Percentiles rank a stretch among this genome's conserved stretches.
phyloP scores from a whole-genome alignment of 2,329 filamentous ascomycete genomes.

The Aphanocladium album region DNA sequence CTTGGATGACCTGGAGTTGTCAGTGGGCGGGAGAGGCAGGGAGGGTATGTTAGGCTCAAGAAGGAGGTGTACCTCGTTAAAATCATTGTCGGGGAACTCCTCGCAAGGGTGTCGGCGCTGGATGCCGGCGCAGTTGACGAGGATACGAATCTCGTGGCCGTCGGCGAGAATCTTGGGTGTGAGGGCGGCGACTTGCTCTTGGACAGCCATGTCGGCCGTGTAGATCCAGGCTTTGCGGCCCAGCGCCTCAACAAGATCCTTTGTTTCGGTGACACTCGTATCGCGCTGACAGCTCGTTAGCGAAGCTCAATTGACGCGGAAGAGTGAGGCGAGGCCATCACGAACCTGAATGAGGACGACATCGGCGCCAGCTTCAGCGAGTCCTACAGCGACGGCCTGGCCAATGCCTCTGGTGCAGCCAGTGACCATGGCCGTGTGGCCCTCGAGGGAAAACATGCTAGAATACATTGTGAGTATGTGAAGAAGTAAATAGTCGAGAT shows the following conservation, averaged over 20 bases:
- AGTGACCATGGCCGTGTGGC: constrained; percentile 53
- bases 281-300: constrained; percentile 34
- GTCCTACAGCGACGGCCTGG: constrained; percentile 50
- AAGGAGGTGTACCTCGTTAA: constrained; percentile 51
- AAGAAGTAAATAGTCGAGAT: not conserved
- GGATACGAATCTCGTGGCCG: constrained; percentile 64
- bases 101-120: constrained; percentile 73
- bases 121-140: constrained; percentile 84
- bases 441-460: constrained; percentile 48
- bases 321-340: not conserved
- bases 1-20: constrained; percentile 61
- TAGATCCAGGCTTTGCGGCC: constrained; percentile 65
- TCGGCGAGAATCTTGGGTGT: constrained; percentile 57
- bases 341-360: constrained; percentile 49
- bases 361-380: constrained; percentile 56
- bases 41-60: not conserved
- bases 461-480: constrained; percentile 27
- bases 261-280: constrained; percentile 44
- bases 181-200: constrained; percentile 55
- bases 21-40: too few relatives aligned
- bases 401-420: constrained; percentile 56
- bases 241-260: constrained; percentile 56
- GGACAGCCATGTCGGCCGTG: constrained; percentile 61
- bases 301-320: not conserved
- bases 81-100: constrained; percentile 71